phyloP scores from a whole-genome alignment of 306 rosid species.

The Prunus davidiana region DNA sequence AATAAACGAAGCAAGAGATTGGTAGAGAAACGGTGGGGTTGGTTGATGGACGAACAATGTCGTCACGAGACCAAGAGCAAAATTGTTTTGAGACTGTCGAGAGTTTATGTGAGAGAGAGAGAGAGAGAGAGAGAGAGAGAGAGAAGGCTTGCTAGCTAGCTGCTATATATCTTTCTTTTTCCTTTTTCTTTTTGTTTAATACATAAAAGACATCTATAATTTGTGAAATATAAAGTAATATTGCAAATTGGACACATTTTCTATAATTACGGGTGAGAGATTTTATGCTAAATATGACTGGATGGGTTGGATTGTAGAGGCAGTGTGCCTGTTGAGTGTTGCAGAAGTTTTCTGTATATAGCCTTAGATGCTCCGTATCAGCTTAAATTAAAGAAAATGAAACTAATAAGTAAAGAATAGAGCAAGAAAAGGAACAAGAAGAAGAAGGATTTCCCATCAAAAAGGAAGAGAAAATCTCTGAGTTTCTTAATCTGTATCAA shows the following conservation, averaged over 20 bases:
- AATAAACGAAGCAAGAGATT: too few species aligned
- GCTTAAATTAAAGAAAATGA: too few species aligned
- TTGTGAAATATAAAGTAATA: too few species aligned
- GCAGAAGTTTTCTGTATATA: too few species aligned
- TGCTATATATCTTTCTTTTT: not conserved
- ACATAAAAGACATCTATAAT: not conserved
- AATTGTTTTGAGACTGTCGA: not conserved
- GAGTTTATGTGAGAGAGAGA: not conserved
- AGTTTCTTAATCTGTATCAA: too few species aligned
- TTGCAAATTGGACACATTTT: not conserved
- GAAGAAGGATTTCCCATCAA: too few species aligned
- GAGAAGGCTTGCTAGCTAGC: not conserved
- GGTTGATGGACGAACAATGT: not conserved
- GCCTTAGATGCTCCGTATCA: too few species aligned
- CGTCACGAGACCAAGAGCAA: not conserved
- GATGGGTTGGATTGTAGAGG: slow-evolving; percentile 7
- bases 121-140: too few species aligned
- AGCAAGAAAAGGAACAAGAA: too few species aligned
- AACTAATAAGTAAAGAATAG: too few species aligned
- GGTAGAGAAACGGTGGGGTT: too few species aligned
- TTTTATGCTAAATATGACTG: not conserved
- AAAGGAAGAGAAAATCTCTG: too few species aligned
- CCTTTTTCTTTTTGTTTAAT: not conserved
- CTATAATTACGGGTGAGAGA: not conserved
- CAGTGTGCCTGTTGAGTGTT: not conserved